Evolutionary conservation across 2,329 filamentous ascomycete genomes (phyloP).

Genomic region (Bipolaris gigantea): DNA sequence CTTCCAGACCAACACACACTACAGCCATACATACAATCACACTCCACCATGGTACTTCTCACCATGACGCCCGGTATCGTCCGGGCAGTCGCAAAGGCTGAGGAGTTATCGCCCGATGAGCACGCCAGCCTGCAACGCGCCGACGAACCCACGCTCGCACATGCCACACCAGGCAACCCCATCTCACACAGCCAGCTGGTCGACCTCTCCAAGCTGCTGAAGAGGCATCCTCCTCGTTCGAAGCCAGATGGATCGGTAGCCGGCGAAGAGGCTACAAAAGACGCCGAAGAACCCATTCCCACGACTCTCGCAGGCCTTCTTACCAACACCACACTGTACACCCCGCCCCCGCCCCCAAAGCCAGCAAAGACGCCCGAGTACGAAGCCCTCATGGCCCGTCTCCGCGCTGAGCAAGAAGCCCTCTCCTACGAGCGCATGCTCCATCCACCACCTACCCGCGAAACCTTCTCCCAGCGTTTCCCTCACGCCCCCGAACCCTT

Average conservation of each 20-base stretch:
- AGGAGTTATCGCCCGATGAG: constrained; percentile 20
- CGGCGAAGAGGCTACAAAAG: background rate
- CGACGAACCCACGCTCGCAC: constrained; percentile 54
- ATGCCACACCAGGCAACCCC: constrained; percentile 62
- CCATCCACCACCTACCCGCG: constrained; percentile 58
- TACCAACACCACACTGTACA: constrained; percentile 70
- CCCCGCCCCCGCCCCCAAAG: constrained; percentile 78
- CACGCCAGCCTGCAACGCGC: constrained; percentile 28
- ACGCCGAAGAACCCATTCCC: background rate
- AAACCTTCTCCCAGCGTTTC: constrained; percentile 64
- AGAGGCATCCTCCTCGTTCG: constrained; percentile 25
- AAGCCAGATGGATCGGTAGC: background rate
- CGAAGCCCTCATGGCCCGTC: constrained; percentile 80
- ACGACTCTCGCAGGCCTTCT: constrained; percentile 69
- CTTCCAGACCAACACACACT: background rate
- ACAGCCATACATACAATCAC: no score
- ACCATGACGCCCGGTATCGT: constrained; percentile 73
- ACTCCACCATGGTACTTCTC: constrained; percentile 68
- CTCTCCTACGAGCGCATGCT: constrained; percentile 81
- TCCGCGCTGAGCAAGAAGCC: constrained; percentile 81
- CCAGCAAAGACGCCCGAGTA: constrained; percentile 71
- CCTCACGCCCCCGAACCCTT: constrained; percentile 57
- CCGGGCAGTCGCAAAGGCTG: constrained; percentile 57
- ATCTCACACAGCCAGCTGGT: constrained; percentile 73
- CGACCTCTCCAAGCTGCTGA: constrained; percentile 60